Evolutionary conservation across 345 rosid species (phyloP).

Genomic region (Clausena lansium): DNA sequence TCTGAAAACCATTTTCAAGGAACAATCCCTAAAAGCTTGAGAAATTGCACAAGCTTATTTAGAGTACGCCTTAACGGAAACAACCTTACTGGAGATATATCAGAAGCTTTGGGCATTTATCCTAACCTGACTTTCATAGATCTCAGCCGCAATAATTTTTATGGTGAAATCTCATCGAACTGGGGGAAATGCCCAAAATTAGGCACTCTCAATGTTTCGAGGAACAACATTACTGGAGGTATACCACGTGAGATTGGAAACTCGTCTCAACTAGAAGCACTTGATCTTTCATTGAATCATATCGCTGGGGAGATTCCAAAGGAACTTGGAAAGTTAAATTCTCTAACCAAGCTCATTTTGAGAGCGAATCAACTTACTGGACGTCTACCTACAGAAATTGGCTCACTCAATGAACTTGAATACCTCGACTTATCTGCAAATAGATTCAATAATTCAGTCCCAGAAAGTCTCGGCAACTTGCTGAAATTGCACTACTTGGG

Average conservation of each 20-base stretch:
- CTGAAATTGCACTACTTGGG: neutral
- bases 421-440: neutral
- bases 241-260: conserved; percentile 9
- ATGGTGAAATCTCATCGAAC: neutral
- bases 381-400: neutral
- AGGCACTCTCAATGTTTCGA: neutral
- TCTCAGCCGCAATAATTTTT: neutral
- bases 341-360: conserved; percentile 18
- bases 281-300: conserved; percentile 18
- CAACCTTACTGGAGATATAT: neutral
- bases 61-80: neutral
- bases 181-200: neutral
- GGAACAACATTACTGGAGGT: neutral
- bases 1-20: conserved; percentile 14
- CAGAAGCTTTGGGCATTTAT: neutral
- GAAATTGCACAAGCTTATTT: conserved; percentile 12
- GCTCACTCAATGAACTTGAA: neutral
- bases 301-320: conserved; percentile 23
- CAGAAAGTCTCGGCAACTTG: neutral
- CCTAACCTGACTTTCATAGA: neutral
- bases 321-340: conserved; percentile 15
- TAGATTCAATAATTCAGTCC: neutral
- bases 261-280: conserved; percentile 3
- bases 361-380: neutral
- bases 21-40: conserved; percentile 13